Evolutionary conservation across 2,329 filamentous ascomycete genomes (phyloP).

Genomic region (Ceratocystis lukuohia): DNA sequence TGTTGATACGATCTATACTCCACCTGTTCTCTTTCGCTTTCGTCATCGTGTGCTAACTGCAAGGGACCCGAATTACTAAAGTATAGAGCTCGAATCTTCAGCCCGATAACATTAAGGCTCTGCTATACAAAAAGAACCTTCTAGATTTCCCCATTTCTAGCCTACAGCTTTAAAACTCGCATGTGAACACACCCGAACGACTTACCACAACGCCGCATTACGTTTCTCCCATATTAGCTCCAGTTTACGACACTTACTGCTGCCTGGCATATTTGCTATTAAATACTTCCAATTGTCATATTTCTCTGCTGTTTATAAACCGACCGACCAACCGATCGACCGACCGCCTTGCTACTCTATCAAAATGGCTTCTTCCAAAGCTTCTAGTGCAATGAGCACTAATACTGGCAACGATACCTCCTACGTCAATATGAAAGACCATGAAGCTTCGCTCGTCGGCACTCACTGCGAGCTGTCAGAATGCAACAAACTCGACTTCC

Average conservation of each 20-base stretch:
- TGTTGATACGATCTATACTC: too few species aligned
- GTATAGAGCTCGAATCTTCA: too few species aligned
- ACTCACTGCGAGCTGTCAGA: constrained; percentile 81
- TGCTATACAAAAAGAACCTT: constrained; percentile 1
- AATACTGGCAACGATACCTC: constrained; percentile 35
- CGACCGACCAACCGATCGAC: not conserved
- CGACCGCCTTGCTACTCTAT: not conserved
- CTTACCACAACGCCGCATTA: not conserved
- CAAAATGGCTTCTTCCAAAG: constrained; percentile 13
- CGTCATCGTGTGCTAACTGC: not conserved
- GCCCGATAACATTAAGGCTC: too few species aligned
- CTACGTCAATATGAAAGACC: constrained; percentile 60
- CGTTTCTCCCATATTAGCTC: not conserved
- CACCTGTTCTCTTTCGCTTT: not conserved
- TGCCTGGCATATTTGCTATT: constrained; percentile 11
- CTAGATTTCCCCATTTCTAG: constrained; percentile 2
- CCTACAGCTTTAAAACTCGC: not conserved
- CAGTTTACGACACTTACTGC: not conserved
- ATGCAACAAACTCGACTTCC: constrained; percentile 91
- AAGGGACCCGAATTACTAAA: too few species aligned
- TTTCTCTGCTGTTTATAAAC: not conserved
- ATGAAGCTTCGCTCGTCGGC: constrained; percentile 74
- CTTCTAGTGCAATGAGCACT: constrained; percentile 20
- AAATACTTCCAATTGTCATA: not conserved
- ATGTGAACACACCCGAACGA: constrained; percentile 1